Evolutionary conservation across 208 protist species (phyloP).

Genomic region (Acanthamoeba sp.): DNA sequence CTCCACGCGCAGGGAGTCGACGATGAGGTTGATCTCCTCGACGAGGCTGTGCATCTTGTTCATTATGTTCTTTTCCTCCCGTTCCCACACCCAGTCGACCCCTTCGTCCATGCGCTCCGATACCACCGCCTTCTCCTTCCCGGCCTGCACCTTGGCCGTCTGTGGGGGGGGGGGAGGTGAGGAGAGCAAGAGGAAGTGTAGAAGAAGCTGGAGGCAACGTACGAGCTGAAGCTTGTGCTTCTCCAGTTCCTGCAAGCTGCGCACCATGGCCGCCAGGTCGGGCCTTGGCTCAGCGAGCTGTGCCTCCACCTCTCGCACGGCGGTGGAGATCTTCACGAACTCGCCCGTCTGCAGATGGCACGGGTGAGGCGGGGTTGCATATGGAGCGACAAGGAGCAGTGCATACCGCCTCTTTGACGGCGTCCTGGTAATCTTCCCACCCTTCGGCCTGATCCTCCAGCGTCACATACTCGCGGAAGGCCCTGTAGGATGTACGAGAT

Average conservation of each 20-base stretch:
- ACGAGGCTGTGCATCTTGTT: not conserved
- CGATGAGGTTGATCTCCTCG: constrained; percentile 47
- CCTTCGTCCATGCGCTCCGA: not conserved
- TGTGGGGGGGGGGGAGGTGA: not conserved
- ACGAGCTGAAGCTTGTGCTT: constrained; percentile 45
- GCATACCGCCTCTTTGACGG: constrained; percentile 23
- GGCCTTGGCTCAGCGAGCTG: not conserved
- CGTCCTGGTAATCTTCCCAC: constrained; percentile 25
- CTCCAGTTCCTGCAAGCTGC: constrained; percentile 29
- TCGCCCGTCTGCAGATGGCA: not conserved
- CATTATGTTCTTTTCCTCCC: constrained; percentile 8
- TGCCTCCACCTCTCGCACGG: constrained; percentile 37
- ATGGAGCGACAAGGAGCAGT: not conserved
- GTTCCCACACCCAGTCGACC: constrained; percentile 30
- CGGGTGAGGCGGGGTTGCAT: not conserved
- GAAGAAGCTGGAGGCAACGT: not conserved
- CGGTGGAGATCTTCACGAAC: not conserved
- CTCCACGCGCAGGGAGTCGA: constrained; percentile 17
- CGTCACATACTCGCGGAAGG: not conserved
- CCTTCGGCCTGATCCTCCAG: constrained; percentile 35
- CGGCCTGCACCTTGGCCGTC: constrained; percentile 12
- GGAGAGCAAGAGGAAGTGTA: not conserved
- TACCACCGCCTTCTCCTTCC: not conserved
- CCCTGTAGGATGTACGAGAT: not conserved
- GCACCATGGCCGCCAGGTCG: constrained; percentile 6